Evolutionary conservation across 2,329 filamentous ascomycete species (phyloP), one percentile per base, ranked within the genome.

Genomic region (Aspergillus fumigatus): DNA sequence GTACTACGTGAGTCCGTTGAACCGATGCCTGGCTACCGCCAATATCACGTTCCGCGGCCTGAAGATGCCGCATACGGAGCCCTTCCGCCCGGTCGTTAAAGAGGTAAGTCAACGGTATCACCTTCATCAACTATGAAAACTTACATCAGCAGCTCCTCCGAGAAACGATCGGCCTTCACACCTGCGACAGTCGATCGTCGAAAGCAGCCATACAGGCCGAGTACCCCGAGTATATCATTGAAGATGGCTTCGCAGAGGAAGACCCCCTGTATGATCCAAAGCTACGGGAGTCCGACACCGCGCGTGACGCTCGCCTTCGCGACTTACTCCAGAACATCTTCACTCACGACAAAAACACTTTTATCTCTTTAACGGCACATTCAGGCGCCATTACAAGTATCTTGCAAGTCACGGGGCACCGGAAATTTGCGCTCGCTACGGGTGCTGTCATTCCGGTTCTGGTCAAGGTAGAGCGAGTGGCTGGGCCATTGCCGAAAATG

Each of bases 151-250:
- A 76, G 74, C 70, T 81, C 40, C 74, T 86, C 41, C 76, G 84
- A 11, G 84, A 87, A 70, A 80, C 80, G 0, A 77, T 85, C 53
- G 83, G 82, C 19, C 77, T 82, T 27, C 84, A 87, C 67, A 87
- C 84, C 0, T 87, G 84, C 66, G 83, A 87, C 68, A 77, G 79
- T 14, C 77, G 84, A 9, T 81, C 79, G 41, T 74, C 70, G 58
- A 77, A 74, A 56, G 73, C 79, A 0, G 75, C 70, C 48, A 85
- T 87, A 56, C 65, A 69, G 11, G 41, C 66, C 1, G 73, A 75
- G 49, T 85, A 81, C 62, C 82, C 83, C 0, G 61, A 61, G 2
- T 85, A 78, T 67, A 67, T 52, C 0, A 77, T 86, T 60, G 84
- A 86, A 62, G 63, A 68, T 3, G 78, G 76, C 0, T 85, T 87